Evolutionary conservation across 495 filamentous ascomycete genomes (phyloP).

Genomic region (Hypoxylon crocopeplum): DNA sequence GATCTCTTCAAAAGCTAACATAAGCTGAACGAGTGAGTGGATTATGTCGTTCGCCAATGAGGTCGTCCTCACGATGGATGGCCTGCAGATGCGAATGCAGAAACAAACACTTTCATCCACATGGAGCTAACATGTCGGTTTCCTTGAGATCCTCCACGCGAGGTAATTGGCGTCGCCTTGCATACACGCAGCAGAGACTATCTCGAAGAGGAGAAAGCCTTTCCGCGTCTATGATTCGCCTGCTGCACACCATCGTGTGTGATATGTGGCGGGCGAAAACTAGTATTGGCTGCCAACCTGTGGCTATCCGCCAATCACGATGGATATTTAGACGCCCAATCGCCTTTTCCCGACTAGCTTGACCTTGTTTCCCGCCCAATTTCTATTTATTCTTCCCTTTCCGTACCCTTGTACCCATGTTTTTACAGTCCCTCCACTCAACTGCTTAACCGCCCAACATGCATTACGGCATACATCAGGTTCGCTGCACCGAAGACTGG

Average conservation of each 20-base stretch:
- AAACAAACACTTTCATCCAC: constrained; percentile 18
- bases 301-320: constrained; percentile 43
- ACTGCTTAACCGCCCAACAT: constrained; percentile 53
- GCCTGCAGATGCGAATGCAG: constrained; percentile 28
- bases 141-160: constrained; percentile 7
- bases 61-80: constrained; percentile 24
- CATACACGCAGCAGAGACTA: background rate
- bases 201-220: constrained; percentile 10
- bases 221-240: constrained; percentile 27
- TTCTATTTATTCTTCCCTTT: constrained; percentile 31
- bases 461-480: constrained; percentile 44
- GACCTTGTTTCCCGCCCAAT: constrained; percentile 29
- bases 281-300: constrained; percentile 39
- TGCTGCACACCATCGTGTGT: constrained; percentile 19
- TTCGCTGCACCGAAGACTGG: constrained; percentile 30
- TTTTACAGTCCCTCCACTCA: constrained; percentile 26
- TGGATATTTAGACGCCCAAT: constrained; percentile 55
- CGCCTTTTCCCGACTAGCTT: constrained; percentile 40
- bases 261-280: constrained; percentile 37
- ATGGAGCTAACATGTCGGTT: constrained; percentile 27
- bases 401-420: constrained; percentile 16
- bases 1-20: constrained; percentile 15
- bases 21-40: constrained; percentile 14
- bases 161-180: background rate
- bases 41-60: constrained; percentile 23